These are phyloP conservation scores for Aspergillus nanangensis DNA, from an alignment of 495 filamentous ascomycete species.

Conservation along the genomic window DNA sequence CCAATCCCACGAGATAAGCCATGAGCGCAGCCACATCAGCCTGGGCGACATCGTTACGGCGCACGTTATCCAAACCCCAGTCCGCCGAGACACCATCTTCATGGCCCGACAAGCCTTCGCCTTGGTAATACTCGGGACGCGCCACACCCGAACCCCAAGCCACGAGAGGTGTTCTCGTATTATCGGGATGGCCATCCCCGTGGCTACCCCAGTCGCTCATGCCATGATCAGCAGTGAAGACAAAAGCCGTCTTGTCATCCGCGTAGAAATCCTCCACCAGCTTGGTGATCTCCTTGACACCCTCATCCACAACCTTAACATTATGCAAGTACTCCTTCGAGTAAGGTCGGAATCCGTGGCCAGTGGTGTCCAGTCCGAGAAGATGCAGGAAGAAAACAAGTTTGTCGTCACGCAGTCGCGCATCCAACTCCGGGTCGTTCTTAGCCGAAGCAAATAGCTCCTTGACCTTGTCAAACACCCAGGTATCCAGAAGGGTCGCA, in stretches of 20 bases:
- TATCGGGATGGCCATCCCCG: slow-evolving; percentile 96
- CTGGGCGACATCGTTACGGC: slow-evolving; percentile 86
- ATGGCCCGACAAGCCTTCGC: slow-evolving; percentile 65
- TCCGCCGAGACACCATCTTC: slow-evolving; percentile 88
- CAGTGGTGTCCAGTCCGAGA: slow-evolving; percentile 91
- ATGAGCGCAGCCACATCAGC: slow-evolving; percentile 96
- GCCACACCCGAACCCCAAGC: slow-evolving; percentile 93
- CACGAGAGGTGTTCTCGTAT: slow-evolving; percentile 91
- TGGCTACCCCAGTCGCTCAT: slow-evolving; percentile 99
- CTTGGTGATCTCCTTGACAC: slow-evolving; percentile 75
- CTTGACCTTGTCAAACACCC: slow-evolving; percentile 95
- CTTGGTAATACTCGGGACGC: slow-evolving; percentile 55
- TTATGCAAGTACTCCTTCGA: slow-evolving; percentile 94
- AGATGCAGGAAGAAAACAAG: slow-evolving; percentile 96
- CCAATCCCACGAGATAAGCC: slow-evolving; percentile 87
- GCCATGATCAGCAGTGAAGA: slow-evolving; percentile 97
- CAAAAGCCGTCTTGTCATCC: slow-evolving; percentile 89
- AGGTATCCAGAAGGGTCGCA: slow-evolving; percentile 76
- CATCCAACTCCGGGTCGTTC: slow-evolving; percentile 69
- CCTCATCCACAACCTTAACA: slow-evolving; percentile 89
- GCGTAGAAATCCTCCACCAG: slow-evolving; percentile 84
- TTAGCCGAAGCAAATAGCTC: slow-evolving; percentile 76
- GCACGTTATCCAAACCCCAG: slow-evolving; percentile 78
- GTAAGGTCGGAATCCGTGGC: slow-evolving; percentile 85
- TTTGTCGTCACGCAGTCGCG: slow-evolving; percentile 74